Evolutionary conservation across 192 early-diverging fungal genomes (phyloP).

Genomic region (Piromyces finnis): DNA sequence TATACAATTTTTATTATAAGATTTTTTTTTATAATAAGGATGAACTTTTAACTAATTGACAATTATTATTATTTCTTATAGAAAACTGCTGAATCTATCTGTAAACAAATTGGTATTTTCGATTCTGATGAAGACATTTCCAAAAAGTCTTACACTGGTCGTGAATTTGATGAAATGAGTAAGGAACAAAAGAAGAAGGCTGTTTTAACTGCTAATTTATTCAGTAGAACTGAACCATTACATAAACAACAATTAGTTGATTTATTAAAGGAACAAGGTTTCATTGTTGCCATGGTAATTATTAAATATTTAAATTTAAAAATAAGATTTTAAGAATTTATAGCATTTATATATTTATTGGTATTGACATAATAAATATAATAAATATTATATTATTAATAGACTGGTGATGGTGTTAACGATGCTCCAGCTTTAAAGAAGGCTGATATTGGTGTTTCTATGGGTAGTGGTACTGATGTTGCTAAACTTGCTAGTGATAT

Average conservation of each 20-base stretch:
- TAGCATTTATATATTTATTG: conserved; percentile 1
- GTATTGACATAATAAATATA: too few relatives aligned
- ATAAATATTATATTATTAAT: too few relatives aligned
- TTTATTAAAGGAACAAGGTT: conserved; percentile 63
- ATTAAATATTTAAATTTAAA: background rate
- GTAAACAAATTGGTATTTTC: conserved; percentile 88
- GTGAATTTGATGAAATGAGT: conserved; percentile 82
- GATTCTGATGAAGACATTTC: conserved; percentile 37
- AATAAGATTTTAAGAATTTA: too few relatives aligned
- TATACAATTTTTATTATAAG: too few relatives aligned
- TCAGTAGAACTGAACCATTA: conserved; percentile 86
- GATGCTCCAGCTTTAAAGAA: conserved; percentile 94
- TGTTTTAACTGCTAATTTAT: conserved; percentile 58
- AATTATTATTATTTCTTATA: background rate
- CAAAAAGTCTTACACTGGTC: conserved; percentile 67
- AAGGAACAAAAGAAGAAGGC: conserved; percentile 49
- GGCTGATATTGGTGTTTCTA: conserved; percentile 98
- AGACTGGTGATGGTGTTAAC: conserved; percentile 99
- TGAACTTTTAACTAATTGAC: too few relatives aligned
- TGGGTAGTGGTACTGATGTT: conserved; percentile 97
- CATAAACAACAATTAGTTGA: conserved; percentile 93
- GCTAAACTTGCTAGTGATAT: conserved; percentile 96
- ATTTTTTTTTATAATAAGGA: too few relatives aligned
- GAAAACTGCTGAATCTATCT: conserved; percentile 91
- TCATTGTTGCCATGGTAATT: conserved; percentile 69